Conservation (phyloP, 2,329 filamentous ascomycete genomes). For the Alternaria rosae region DNA sequence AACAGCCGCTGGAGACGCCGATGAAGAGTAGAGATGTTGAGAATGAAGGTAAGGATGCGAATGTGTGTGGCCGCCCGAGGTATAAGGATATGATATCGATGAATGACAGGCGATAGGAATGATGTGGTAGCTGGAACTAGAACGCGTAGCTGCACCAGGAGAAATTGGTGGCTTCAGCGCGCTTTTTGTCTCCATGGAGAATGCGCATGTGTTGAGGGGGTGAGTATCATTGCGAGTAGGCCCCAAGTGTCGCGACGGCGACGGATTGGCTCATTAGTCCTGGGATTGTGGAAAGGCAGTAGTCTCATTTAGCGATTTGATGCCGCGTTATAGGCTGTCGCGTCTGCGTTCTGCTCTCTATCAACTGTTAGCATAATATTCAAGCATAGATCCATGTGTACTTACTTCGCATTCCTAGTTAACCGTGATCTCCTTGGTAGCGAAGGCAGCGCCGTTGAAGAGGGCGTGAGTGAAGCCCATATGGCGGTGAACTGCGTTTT, state of each 20-base stretch:
- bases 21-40: not conserved
- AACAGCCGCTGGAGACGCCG: not conserved
- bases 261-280: not conserved
- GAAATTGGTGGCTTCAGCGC: no score
- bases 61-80: no score
- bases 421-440: no score
- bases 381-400: not conserved
- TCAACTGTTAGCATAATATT: not conserved
- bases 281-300: not conserved
- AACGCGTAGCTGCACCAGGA: no score
- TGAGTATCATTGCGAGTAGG: conserved; percentile 37
- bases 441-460: no score
- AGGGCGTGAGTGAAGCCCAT: no score
- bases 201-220: conserved; percentile 38
- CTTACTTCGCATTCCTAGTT: no score
- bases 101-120: not conserved
- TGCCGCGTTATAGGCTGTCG: not conserved
- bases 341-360: not conserved
- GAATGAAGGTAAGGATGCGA: not conserved
- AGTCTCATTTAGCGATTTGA: not conserved
- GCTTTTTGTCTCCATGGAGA: conserved; percentile 48
- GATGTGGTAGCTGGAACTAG: no score
- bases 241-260: conserved; percentile 54
- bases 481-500: no score
- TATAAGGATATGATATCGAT: not conserved